Conservation (phyloP, 2,329 filamentous ascomycete genomes). For the Beauveria brongniartii region DNA sequence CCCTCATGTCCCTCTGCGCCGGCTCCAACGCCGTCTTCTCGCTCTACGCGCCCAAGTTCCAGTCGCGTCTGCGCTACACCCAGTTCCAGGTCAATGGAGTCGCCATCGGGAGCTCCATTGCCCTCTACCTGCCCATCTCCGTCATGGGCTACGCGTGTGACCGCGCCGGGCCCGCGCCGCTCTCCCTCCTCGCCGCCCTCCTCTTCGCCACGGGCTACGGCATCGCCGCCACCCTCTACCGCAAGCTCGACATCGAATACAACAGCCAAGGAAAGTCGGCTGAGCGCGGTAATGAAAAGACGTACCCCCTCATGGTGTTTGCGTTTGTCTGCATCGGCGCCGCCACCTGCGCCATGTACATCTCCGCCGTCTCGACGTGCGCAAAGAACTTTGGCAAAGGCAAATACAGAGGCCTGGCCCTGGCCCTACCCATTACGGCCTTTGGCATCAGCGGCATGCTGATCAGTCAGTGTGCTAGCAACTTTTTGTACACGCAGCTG, state of each 20-base stretch:
- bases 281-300: conserved; percentile 46
- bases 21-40: conserved; percentile 92
- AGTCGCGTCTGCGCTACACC: conserved; percentile 75
- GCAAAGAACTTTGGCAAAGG: conserved; percentile 96
- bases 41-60: conserved; percentile 85
- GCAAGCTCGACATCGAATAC: conserved; percentile 40
- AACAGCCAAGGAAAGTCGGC: conserved; percentile 25
- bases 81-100: conserved; percentile 90
- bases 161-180: conserved; percentile 69
- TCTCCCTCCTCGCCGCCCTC: conserved; percentile 63
- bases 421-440: conserved; percentile 83
- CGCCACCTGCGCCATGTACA: conserved; percentile 82
- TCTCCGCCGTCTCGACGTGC: conserved; percentile 85
- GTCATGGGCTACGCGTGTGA: conserved; percentile 88
- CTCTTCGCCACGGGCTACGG: conserved; percentile 78
- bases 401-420: conserved; percentile 76
- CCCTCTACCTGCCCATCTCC: conserved; percentile 88
- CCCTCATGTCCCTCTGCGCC: conserved; percentile 62
- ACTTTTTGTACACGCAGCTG: conserved; percentile 62
- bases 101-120: conserved; percentile 76
- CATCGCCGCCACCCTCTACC: conserved; percentile 72
- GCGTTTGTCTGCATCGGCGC: conserved; percentile 78
- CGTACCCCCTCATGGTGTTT: conserved; percentile 75
- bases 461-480: conserved; percentile 80
- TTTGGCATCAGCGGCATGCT: conserved; percentile 95